Evolutionary conservation across 495 filamentous ascomycete species (phyloP), one percentile per base, ranked within the genome.

Genomic region (Penicillium angulare): DNA sequence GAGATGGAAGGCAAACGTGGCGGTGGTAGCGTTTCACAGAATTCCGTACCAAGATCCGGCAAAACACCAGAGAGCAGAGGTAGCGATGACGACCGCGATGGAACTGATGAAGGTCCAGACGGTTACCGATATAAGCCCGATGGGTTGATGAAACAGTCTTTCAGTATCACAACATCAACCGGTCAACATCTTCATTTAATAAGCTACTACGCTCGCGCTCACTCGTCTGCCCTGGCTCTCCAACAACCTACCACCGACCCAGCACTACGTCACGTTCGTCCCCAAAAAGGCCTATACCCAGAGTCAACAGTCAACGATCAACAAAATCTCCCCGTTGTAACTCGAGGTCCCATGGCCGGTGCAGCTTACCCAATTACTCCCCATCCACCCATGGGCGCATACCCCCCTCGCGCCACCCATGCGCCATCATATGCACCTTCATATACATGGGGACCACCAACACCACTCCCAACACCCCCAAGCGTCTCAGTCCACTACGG

Each of bases 1-100:
- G 93, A 98, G 67, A 98, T 98, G 93, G 93, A 98, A 65, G 93
- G 93, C 66, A 97, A 97, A 72, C 82, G 95, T 34, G 82, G 84
- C 52, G 80, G 83, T 21, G 81, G 76, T 51, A 78, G 77, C 44
- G 81, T 84, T 32, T 69, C 81, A 3, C 76, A 82, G 36, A 68
- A 73, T 16, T 63, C 74, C 32, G 68, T 79, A 63, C 66, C 79
- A 41, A 68, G 81, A 57, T 79, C 76, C 9, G 87, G 87, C 29
- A 91, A 89, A 74, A 91, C 89, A 12, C 89, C 90, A 13, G 89
- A 92, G 34, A 88, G 86, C 58, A 80, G 86, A 56, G 83, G 85
- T 26, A 92, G 87, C 63, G 92, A 96, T 58, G 89, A 88, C 21
- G 87, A 89, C 43, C 65, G 74, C 23, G 86, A 83, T 55, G 85